phyloP scores from a whole-genome alignment of 2,329 filamentous ascomycete species.

The Ophiostoma sp. region DNA sequence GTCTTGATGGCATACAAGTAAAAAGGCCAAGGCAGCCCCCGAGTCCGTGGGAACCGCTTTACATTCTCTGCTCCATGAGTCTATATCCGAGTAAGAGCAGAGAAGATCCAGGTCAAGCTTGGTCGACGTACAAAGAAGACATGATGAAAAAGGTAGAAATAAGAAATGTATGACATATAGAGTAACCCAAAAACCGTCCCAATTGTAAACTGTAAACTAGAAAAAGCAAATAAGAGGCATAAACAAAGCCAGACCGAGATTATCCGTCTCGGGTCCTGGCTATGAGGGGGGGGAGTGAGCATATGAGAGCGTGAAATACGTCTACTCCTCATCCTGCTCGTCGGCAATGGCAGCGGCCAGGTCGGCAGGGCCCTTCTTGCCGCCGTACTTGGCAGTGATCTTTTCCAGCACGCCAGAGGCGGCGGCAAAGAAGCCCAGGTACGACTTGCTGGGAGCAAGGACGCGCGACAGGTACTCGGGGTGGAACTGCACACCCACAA shows the following conservation, averaged over 20 bases:
- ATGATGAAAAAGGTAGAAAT: background rate
- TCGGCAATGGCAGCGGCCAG: background rate
- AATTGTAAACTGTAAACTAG: background rate
- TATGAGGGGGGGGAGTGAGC: background rate
- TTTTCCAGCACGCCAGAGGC: constrained; percentile 60
- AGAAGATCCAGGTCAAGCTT: background rate
- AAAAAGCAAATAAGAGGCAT: background rate
- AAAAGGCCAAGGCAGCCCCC: too few relatives aligned
- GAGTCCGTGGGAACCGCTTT: too few relatives aligned
- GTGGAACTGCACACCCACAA: constrained; percentile 73
- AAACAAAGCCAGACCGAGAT: background rate
- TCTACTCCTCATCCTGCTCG: background rate
- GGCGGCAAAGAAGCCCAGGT: constrained; percentile 80
- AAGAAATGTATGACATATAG: background rate
- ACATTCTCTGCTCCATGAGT: background rate
- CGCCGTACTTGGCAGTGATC: constrained; percentile 33
- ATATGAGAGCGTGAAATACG: background rate
- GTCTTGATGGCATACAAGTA: too few relatives aligned
- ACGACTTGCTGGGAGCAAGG: constrained; percentile 66
- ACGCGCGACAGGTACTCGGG: constrained; percentile 79
- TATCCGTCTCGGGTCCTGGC: background rate
- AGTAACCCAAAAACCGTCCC: background rate
- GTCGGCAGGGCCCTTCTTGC: constrained; percentile 15
- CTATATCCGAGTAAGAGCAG: background rate
- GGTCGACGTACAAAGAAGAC: background rate